phyloP scores from a whole-genome alignment of 2,329 filamentous ascomycete species.

The Pseudocercospora musae region DNA sequence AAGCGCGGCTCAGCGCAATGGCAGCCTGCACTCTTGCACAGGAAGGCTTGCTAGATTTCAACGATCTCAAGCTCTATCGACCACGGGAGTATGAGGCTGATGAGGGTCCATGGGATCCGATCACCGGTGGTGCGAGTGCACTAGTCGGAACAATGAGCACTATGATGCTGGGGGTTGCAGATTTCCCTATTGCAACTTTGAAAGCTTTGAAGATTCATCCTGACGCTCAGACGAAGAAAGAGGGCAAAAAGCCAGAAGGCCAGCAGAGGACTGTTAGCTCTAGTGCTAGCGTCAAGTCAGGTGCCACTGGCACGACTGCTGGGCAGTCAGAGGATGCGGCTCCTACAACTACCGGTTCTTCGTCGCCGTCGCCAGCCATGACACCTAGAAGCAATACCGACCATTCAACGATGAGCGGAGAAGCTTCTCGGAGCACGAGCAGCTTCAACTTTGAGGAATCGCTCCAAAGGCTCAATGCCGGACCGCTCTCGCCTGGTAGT shows the following conservation, averaged over 20 bases:
- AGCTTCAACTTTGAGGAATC: conserved; percentile 34
- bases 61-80: conserved; percentile 67
- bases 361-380: conserved; percentile 11
- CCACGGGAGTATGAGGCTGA: conserved; percentile 70
- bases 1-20: conserved; percentile 66
- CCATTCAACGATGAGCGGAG: conserved; percentile 7
- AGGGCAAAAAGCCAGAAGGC: conserved; percentile 20
- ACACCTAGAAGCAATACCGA: conserved; percentile 17
- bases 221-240: conserved; percentile 27
- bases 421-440: conserved; percentile 18
- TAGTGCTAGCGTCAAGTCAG: conserved; percentile 12
- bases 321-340: conserved; percentile 7
- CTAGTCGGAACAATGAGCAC: conserved; percentile 78
- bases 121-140: conserved; percentile 72
- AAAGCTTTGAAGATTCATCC: conserved; percentile 47
- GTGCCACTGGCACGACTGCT: conserved; percentile 2
- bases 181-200: conserved; percentile 59
- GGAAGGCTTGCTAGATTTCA: conserved; percentile 62
- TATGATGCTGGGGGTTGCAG: conserved; percentile 78
- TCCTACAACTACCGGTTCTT: background rate
- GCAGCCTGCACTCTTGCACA: conserved; percentile 68
- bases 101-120: conserved; percentile 73
- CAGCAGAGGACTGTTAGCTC: conserved; percentile 10
- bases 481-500: conserved; percentile 21
- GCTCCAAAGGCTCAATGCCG: conserved; percentile 26